Evolutionary conservation across 2,329 filamentous ascomycete species (phyloP).

Genomic region (Ascochyta clinopodiicola): DNA sequence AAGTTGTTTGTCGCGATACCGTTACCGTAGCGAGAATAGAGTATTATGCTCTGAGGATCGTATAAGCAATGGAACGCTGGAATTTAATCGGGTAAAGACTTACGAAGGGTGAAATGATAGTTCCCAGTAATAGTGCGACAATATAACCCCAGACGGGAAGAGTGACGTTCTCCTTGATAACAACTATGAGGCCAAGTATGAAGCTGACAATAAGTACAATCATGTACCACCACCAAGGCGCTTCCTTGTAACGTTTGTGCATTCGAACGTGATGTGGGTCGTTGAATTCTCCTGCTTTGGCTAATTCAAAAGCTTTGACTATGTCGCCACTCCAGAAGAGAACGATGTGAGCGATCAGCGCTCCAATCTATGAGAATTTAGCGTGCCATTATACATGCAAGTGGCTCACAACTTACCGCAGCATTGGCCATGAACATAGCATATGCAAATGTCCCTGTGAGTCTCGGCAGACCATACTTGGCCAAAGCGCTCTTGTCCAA

Average conservation of each 20-base stretch:
- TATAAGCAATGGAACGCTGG: background rate
- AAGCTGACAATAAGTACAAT: conserved; percentile 20
- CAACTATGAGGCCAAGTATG: conserved; percentile 20
- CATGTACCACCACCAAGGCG: conserved; percentile 25
- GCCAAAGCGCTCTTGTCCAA: conserved; percentile 21
- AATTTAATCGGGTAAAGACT: background rate
- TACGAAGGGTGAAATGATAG: conserved; percentile 21
- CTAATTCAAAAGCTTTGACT: conserved; percentile 18
- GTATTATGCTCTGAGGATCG: conserved; percentile 14
- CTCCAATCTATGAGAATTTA: conserved; percentile 16
- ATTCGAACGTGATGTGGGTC: conserved; percentile 23
- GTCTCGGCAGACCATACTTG: conserved; percentile 19
- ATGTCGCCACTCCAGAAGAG: conserved; percentile 25
- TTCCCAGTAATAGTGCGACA: conserved; percentile 14
- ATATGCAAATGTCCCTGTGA: conserved; percentile 22
- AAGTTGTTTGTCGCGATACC: conserved; percentile 26
- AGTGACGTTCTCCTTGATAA: conserved; percentile 23
- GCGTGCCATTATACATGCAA: background rate
- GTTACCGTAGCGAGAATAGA: conserved; percentile 23
- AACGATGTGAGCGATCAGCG: conserved; percentile 17
- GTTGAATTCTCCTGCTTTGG: conserved; percentile 16
- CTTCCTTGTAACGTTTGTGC: conserved; percentile 21
- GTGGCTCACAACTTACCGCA: conserved; percentile 5
- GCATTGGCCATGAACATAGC: conserved; percentile 28
- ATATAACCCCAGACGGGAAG: conserved; percentile 23